These are phyloP conservation scores for Crataegus laevigata DNA, from an alignment of 306 rosid species.

Conservation along the genomic window DNA sequence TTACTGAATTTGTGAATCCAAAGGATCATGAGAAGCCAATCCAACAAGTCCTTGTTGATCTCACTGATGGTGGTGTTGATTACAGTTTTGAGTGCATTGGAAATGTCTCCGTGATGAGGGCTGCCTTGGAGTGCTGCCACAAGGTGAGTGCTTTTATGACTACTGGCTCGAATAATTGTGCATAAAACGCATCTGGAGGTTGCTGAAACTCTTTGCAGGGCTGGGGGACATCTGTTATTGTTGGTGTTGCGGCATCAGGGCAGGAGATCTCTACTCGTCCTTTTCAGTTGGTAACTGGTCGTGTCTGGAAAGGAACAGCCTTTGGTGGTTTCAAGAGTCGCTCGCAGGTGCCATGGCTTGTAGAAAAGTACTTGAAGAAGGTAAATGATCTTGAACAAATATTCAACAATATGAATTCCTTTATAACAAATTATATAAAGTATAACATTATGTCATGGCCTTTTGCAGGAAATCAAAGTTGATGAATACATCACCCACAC, in stretches of 20 bases:
- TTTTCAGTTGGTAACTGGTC: slow-evolving; percentile 94
- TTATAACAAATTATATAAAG: background rate
- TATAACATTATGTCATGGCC: background rate
- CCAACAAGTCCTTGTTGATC: slow-evolving; percentile 83
- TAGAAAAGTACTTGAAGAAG: slow-evolving; percentile 90
- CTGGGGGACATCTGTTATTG: slow-evolving; percentile 93
- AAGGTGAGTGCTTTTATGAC: slow-evolving; percentile 41
- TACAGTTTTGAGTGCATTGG: slow-evolving; percentile 98
- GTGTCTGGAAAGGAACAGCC: slow-evolving; percentile 98
- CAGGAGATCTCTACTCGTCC: slow-evolving; percentile 92
- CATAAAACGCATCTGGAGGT: background rate
- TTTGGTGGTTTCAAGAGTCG: slow-evolving; percentile 97
- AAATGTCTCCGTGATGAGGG: slow-evolving; percentile 84
- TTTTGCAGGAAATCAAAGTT: slow-evolving; percentile 84
- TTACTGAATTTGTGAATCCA: slow-evolving; percentile 84
- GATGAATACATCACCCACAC: slow-evolving; percentile 91
- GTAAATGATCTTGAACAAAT: slow-evolving; percentile 21
- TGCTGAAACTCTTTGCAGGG: slow-evolving; percentile 44
- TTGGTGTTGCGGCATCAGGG: slow-evolving; percentile 92
- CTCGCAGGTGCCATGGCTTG: slow-evolving; percentile 95
- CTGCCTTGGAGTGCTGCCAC: slow-evolving; percentile 97
- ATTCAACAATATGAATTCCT: background rate
- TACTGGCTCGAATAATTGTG: slow-evolving; percentile 5
- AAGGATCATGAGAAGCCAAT: slow-evolving; percentile 84
- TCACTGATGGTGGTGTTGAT: slow-evolving; percentile 89